Evolutionary conservation across 495 filamentous ascomycete species (phyloP).

Genomic region (Neurospora hispaniola): DNA sequence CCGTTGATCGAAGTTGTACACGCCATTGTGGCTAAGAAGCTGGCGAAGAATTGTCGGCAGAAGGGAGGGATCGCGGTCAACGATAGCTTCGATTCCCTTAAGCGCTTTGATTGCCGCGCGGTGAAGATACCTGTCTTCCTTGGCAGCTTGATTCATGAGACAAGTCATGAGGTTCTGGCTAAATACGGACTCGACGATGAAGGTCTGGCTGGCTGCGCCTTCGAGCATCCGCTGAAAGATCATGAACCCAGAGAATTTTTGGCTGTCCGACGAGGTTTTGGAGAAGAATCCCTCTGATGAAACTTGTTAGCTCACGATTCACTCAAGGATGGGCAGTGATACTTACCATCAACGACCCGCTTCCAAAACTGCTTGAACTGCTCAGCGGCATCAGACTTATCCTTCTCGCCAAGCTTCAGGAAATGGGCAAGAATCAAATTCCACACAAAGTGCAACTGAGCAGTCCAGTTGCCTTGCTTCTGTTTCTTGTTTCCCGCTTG

Average conservation of each 20-base stretch:
- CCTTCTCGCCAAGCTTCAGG: constrained; percentile 22
- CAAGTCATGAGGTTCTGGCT: constrained; percentile 73
- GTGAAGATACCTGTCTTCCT: constrained; percentile 78
- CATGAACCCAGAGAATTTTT: constrained; percentile 84
- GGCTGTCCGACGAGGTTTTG: constrained; percentile 65
- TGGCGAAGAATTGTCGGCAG: constrained; percentile 49
- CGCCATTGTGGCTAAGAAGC: constrained; percentile 57
- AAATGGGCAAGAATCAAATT: constrained; percentile 53
- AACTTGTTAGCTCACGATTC: constrained; percentile 15
- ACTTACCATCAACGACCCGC: constrained; percentile 76
- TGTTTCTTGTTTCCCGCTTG: constrained; percentile 29
- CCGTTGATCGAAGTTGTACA: constrained; percentile 70
- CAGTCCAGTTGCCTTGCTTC: constrained; percentile 56
- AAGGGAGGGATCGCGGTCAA: constrained; percentile 50
- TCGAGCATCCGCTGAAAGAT: constrained; percentile 66
- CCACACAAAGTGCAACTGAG: constrained; percentile 84
- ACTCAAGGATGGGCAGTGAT: background rate
- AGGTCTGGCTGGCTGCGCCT: constrained; percentile 23
- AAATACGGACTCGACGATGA: constrained; percentile 45
- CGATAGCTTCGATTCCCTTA: constrained; percentile 55
- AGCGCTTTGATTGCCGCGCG: constrained; percentile 62
- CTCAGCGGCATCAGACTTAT: constrained; percentile 19
- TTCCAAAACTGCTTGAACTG: constrained; percentile 76
- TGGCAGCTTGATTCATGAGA: constrained; percentile 74
- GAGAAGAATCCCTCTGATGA: constrained; percentile 67